These are phyloP conservation scores for Anethum foeniculum DNA, from an alignment of 140 eudicot species.

Conservation along the genomic window DNA sequence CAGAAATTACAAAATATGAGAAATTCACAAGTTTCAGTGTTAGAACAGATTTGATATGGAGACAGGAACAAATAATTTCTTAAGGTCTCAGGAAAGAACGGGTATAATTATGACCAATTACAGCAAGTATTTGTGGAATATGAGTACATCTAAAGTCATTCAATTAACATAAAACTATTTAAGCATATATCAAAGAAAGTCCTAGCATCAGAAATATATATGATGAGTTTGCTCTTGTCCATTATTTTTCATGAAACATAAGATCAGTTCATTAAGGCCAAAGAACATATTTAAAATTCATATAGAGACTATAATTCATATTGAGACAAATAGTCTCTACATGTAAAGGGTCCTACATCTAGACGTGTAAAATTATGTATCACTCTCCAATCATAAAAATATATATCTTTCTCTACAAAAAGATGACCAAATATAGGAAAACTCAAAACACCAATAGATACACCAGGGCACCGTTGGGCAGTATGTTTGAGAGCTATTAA, in stretches of 20 bases:
- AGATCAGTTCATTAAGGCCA: not conserved
- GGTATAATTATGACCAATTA: not conserved
- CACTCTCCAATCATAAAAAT: not conserved
- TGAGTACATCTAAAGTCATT: not conserved
- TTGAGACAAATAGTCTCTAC: not conserved
- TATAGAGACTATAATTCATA: not conserved
- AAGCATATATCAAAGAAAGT: not conserved
- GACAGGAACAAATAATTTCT: not conserved
- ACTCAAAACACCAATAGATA: not conserved
- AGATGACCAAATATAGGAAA: not conserved
- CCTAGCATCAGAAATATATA: not conserved
- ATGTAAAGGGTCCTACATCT: not conserved
- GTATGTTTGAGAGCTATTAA: not conserved
- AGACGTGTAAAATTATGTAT: not conserved
- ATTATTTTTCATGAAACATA: not conserved
- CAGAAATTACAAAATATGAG: not conserved
- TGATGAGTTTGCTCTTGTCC: not conserved
- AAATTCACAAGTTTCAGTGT: not conserved
- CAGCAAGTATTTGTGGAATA: not conserved
- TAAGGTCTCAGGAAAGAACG: not conserved
- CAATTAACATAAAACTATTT: not conserved
- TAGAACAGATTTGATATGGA: not conserved
- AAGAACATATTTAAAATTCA: too few species aligned
- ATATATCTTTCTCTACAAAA: not conserved
- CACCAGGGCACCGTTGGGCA: not conserved